Conservation (phyloP, 1,284 basidiomycete genomes). For the Pseudozyma thailandica region DNA sequence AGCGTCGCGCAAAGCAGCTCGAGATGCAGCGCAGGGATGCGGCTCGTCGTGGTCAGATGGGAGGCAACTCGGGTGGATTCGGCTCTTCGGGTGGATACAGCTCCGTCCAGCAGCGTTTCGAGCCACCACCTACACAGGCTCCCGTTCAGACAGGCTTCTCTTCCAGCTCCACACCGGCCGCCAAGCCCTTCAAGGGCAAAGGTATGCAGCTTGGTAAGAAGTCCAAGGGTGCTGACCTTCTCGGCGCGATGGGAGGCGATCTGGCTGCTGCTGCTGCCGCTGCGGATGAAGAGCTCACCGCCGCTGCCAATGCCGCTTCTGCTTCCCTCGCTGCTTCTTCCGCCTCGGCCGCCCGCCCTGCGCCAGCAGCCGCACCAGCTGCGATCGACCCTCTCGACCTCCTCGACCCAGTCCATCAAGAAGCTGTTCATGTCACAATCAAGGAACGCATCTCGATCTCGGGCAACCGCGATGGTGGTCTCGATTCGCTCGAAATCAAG, state of each 20-base stretch:
- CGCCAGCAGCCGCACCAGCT: constrained; percentile 71
- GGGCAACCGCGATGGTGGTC: constrained; percentile 87
- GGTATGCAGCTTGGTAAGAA: constrained; percentile 99
- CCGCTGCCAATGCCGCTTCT: constrained; percentile 70
- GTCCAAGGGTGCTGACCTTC: constrained; percentile 83
- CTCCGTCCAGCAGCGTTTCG: constrained; percentile 48
- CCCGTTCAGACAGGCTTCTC: constrained; percentile 57
- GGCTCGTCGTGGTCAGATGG: constrained; percentile 56
- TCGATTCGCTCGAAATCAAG: constrained; percentile 88
- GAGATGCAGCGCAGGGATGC: constrained; percentile 88
- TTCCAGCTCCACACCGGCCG: constrained; percentile 42
- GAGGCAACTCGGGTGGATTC: constrained; percentile 48
- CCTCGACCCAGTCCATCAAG: constrained; percentile 79
- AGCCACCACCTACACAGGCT: constrained; percentile 52
- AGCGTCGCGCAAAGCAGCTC: constrained; percentile 95
- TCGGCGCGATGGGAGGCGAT: constrained; percentile 80
- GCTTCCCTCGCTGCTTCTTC: constrained; percentile 52
- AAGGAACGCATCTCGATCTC: constrained; percentile 85
- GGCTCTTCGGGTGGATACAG: constrained; percentile 38
- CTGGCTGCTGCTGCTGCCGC: constrained; percentile 60
- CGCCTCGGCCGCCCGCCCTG: constrained; percentile 45
- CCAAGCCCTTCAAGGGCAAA: constrained; percentile 87
- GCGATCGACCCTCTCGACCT: constrained; percentile 56
- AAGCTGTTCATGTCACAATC: constrained; percentile 85
- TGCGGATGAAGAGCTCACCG: constrained; percentile 68